Percentiles rank a stretch among this genome's conserved stretches.
phyloP scores from a whole-genome alignment of 2,329 filamentous ascomycete genomes.

The Parastagonospora nodorum region DNA sequence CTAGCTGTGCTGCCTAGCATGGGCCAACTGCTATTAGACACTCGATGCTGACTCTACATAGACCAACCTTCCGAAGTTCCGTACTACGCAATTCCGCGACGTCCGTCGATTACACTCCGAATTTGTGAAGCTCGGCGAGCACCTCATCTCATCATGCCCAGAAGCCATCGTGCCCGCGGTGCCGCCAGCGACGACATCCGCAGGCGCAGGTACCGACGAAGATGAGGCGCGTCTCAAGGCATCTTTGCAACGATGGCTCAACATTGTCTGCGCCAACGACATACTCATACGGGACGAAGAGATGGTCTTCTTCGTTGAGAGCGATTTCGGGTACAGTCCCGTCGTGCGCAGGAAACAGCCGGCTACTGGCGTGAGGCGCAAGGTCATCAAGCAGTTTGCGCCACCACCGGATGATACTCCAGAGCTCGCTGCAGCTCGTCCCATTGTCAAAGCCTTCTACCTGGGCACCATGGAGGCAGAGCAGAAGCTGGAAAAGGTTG shows the following conservation, averaged over 20 bases:
- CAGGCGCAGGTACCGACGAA: conserved; percentile 93
- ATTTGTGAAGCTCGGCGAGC: conserved; percentile 93
- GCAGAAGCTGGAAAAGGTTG: conserved; percentile 92
- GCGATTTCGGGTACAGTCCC: conserved; percentile 96
- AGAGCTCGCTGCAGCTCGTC: conserved; percentile 86
- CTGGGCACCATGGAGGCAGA: conserved; percentile 94
- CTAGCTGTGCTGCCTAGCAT: background rate
- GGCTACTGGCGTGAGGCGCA: conserved; percentile 90
- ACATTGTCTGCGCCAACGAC: conserved; percentile 89
- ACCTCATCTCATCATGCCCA: conserved; percentile 96
- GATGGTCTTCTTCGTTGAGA: conserved; percentile 98
- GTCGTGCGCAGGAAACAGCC: conserved; percentile 96
- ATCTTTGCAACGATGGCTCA: conserved; percentile 92
- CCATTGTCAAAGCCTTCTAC: conserved; percentile 94
- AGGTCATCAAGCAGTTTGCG: conserved; percentile 97
- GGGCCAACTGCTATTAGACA: background rate
- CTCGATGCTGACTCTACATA: conserved; percentile 47
- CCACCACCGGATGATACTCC: conserved; percentile 96
- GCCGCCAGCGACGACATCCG: conserved; percentile 90
- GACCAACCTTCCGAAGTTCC: conserved; percentile 98
- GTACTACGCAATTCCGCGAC: conserved; percentile 97
- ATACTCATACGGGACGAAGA: conserved; percentile 94
- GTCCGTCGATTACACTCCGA: conserved; percentile 94
- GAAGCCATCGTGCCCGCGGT: conserved; percentile 94
- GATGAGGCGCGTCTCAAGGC: conserved; percentile 89